Evolutionary conservation across 352 stramenopile species (phyloP).

Genomic region (Hyaloperonospora arabidopsidis): DNA sequence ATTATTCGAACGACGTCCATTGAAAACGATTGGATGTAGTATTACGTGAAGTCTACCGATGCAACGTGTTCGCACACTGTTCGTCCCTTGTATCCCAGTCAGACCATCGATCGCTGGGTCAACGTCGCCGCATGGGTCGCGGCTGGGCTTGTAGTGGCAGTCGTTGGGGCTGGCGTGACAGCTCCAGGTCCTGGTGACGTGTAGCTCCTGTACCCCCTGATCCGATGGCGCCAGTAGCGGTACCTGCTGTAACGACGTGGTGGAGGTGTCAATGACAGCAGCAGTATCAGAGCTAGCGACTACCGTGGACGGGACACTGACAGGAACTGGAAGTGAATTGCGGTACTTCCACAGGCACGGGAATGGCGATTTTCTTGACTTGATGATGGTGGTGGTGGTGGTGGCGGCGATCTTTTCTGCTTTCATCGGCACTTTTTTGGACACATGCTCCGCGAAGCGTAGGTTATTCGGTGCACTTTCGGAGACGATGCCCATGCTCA

Average conservation of each 20-base stretch:
- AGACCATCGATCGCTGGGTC: too few relatives aligned
- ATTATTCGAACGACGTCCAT: too few relatives aligned
- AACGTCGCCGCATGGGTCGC: constrained; percentile 8
- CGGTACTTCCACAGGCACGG: constrained; percentile 23
- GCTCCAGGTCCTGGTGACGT: constrained; percentile 2
- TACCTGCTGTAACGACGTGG: background rate
- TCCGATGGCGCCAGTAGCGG: background rate
- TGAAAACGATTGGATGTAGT: too few relatives aligned
- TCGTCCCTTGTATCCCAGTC: too few relatives aligned
- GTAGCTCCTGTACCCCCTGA: background rate
- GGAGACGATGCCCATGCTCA: background rate
- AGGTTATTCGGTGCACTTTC: background rate
- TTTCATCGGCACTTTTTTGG: background rate
- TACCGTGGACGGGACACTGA: constrained; percentile 21
- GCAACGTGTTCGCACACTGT: too few relatives aligned
- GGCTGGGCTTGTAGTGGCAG: constrained; percentile 7
- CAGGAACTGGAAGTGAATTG: constrained; percentile 23
- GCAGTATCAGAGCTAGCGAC: constrained; percentile 20
- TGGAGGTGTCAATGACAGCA: constrained; percentile 7
- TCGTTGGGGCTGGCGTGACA: constrained; percentile 19
- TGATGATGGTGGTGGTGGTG: constrained; percentile 19
- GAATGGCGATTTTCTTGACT: constrained; percentile 32
- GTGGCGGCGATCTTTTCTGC: constrained; percentile 9
- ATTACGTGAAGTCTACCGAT: too few relatives aligned
- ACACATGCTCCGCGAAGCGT: background rate